Evolutionary conservation across 2,329 filamentous ascomycete genomes (phyloP), one percentile per base, ranked within the genome.

Genomic region (Tolypocladium endophyticum): DNA sequence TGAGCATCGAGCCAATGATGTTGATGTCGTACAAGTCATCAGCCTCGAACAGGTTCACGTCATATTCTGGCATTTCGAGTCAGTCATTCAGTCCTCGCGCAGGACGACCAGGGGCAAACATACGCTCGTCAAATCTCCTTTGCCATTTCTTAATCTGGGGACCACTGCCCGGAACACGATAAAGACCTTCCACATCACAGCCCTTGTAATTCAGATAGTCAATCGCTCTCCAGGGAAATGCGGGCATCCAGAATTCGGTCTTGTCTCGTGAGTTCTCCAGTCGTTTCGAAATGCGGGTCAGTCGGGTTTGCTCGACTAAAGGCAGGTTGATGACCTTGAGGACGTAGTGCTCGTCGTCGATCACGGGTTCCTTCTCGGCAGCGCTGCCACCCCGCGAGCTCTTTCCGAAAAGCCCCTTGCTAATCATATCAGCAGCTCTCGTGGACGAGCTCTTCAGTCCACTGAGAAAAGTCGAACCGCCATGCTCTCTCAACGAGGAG

Each of bases 241-340:
- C 90, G 16, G 93, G 93, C 92, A 97, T 96, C 93, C 93, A 97
- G 70, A 95, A 97, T 70, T 97, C 93, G 0, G 93, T 97, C 79
- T 97, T 97, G 70, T 97, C 93, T 63, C 87, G 85, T 12, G 92
- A 96, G 62, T 89, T 85, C 69, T 95, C 90, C 52, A 97, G 78
- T 36, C 88, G 85, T 74, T 93, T 95, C 9, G 92, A 95, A 70
- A 97, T 97, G 63, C 93, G 84, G 0, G 93, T 97, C 64, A 87
- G 79, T n/a, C 93, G 86, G 8, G 92, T 92, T 74, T 97, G 93
- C 71, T 96, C 88, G 33, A 96, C 81, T 36, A 97, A 77, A 1
- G 92, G 91, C 56, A 89, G 79, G 68, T 94, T 96, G 71, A 97
- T 90, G 52, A 96, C 86, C 66, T 88, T 90, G 68, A 92, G 81